A percentile compares a stretch with the other conserved stretches of the same genome.
Conservation (phyloP, 257 asterid genomes). For the Petunia axillaris region DNA sequence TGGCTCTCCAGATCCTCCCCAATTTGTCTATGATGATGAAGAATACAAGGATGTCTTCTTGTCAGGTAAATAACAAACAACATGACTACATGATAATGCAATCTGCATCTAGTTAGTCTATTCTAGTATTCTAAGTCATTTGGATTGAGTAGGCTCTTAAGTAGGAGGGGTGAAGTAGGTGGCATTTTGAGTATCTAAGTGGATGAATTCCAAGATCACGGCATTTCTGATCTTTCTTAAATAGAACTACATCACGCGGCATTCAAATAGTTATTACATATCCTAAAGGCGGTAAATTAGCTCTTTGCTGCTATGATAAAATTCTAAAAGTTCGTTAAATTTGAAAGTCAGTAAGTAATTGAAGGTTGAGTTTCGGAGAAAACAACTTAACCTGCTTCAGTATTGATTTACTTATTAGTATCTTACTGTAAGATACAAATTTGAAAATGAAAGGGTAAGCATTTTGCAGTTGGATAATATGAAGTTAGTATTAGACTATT, state of each 20-base stretch:
- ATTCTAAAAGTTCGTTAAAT: background rate
- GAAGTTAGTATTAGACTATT: background rate
- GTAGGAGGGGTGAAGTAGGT: background rate
- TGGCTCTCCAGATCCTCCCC: slow-evolving; percentile 95
- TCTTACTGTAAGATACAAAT: background rate
- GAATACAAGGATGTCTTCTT: slow-evolving; percentile 81
- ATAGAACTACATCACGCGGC: background rate
- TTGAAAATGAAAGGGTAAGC: background rate
- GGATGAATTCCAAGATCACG: background rate
- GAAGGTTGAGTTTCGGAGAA: background rate
- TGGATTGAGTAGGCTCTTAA: background rate
- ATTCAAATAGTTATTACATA: background rate
- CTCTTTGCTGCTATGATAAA: background rate
- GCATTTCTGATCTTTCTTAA: background rate
- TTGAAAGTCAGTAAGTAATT: too few species aligned
- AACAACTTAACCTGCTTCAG: background rate
- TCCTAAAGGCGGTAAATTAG: background rate
- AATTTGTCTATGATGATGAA: slow-evolving; percentile 79
- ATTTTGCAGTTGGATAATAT: background rate
- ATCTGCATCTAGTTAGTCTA: background rate
- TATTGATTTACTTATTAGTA: background rate
- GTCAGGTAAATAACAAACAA: slow-evolving; percentile 56
- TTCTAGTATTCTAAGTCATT: background rate
- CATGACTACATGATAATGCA: background rate
- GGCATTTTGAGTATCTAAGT: background rate